These are phyloP conservation scores for Aspergillus pseudonomiae DNA, from an alignment of 2,329 filamentous ascomycete genomes.

Conservation along the genomic window DNA sequence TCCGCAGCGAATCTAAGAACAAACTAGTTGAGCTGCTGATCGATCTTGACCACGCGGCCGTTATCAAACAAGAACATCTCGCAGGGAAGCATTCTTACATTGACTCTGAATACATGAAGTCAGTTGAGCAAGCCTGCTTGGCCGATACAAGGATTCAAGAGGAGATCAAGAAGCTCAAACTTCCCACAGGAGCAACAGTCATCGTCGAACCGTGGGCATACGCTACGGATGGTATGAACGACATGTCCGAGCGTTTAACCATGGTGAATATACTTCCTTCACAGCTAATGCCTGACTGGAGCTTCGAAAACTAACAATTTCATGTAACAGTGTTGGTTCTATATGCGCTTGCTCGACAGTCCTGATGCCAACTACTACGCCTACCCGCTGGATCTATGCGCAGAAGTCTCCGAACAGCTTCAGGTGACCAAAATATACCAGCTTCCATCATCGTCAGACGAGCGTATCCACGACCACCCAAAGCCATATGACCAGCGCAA, in stretches of 20 bases:
- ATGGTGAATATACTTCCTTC: slow-evolving; percentile 45
- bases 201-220: slow-evolving; percentile 61
- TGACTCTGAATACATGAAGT: slow-evolving; percentile 50
- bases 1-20: slow-evolving; percentile 13
- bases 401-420: slow-evolving; percentile 55
- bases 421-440: slow-evolving; percentile 55
- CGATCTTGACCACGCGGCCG: slow-evolving; percentile 19
- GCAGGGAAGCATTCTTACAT: slow-evolving; percentile 32
- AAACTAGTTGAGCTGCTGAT: slow-evolving; percentile 28
- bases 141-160: slow-evolving; percentile 47
- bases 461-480: slow-evolving; percentile 43
- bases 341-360: slow-evolving; percentile 45
- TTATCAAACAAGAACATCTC: slow-evolving; percentile 23
- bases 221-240: slow-evolving; percentile 53
- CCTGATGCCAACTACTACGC: slow-evolving; percentile 60
- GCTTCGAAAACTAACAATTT: background rate
- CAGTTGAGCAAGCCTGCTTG: slow-evolving; percentile 53
- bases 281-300: background rate
- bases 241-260: slow-evolving; percentile 49
- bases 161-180: slow-evolving; percentile 41
- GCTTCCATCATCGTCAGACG: slow-evolving; percentile 47
- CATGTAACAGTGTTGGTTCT: slow-evolving; percentile 35
- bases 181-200: slow-evolving; percentile 51
- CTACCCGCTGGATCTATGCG: slow-evolving; percentile 58
- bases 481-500: slow-evolving; percentile 34